phyloP scores from a whole-genome alignment of 2,329 filamentous ascomycete genomes.

The Incumbomyces delicatus region DNA sequence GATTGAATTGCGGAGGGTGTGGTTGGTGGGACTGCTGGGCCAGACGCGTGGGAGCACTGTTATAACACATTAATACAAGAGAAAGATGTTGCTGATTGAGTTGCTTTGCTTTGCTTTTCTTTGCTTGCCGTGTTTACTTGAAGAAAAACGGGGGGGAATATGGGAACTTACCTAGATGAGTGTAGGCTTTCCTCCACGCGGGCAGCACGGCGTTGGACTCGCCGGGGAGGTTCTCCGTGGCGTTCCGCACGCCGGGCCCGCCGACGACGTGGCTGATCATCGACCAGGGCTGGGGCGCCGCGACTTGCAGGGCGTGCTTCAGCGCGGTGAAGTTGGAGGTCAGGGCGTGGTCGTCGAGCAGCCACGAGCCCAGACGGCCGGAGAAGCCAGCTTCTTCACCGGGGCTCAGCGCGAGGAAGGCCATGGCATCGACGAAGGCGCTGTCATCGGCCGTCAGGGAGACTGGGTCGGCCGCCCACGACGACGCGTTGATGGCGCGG shows the following conservation, averaged over 20 bases:
- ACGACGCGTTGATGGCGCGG: slow-evolving; percentile 15
- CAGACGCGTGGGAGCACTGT: slow-evolving; percentile 13
- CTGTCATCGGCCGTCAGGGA: slow-evolving; percentile 20
- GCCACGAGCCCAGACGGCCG: slow-evolving; percentile 2
- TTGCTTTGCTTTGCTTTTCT: too few species aligned
- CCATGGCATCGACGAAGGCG: slow-evolving; percentile 19
- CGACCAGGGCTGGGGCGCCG: background rate
- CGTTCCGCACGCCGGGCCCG: slow-evolving; percentile 22
- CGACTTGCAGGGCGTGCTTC: background rate
- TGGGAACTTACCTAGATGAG: slow-evolving; percentile 18
- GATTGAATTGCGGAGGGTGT: slow-evolving; percentile 9
- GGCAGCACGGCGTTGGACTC: slow-evolving; percentile 22
- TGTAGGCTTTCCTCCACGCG: slow-evolving; percentile 28
- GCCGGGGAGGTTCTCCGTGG: slow-evolving; percentile 20
- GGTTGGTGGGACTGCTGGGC: slow-evolving; percentile 10
- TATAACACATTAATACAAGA: background rate
- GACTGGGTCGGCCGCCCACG: slow-evolving; percentile 19
- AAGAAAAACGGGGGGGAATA: too few species aligned
- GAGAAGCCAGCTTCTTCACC: background rate
- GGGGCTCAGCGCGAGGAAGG: background rate
- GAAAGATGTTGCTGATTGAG: too few species aligned
- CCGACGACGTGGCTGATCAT: slow-evolving; percentile 15
- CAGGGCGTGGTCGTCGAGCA: background rate
- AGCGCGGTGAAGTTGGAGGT: slow-evolving; percentile 1
- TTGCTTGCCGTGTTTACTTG: too few species aligned